Evolutionary conservation across 441 rosid species (phyloP).

Genomic region (Brassica hybrid): DNA sequence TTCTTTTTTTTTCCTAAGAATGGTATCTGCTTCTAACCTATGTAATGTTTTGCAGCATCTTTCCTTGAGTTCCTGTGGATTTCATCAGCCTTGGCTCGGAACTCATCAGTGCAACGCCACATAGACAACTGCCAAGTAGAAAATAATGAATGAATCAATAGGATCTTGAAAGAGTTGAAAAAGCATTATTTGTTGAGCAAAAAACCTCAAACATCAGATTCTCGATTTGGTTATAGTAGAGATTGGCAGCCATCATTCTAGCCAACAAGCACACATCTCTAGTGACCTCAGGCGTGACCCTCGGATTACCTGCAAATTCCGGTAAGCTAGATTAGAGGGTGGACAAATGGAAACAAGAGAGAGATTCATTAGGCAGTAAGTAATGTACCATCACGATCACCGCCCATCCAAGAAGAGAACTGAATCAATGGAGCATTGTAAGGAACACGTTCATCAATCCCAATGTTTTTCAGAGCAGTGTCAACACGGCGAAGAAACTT

Average conservation of each 20-base stretch:
- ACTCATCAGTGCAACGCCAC: constrained; percentile 99
- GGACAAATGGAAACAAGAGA: no score
- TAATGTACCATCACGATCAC: neutral
- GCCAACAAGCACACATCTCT: neutral
- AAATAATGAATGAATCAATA: neutral
- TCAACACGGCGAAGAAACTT: neutral
- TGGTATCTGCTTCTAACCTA: neutral
- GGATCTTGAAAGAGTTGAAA: neutral
- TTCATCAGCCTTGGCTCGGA: constrained; percentile 70
- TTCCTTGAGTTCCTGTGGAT: constrained; percentile 70
- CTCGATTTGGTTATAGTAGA: neutral
- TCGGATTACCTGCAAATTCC: no score
- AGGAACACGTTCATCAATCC: constrained; percentile 1
- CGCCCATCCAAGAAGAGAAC: constrained; percentile 3
- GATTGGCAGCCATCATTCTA: neutral
- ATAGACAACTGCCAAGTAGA: constrained; percentile 68
- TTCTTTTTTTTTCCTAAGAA: constrained; percentile 10
- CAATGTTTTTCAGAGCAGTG: neutral
- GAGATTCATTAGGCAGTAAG: no score
- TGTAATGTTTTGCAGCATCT: constrained; percentile 96
- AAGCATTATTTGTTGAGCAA: no score
- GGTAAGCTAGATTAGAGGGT: no score
- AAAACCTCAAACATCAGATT: neutral
- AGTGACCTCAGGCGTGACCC: neutral
- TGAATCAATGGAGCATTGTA: neutral